These are phyloP conservation scores for Solanum virginianum DNA, from an alignment of 257 asterid genomes.

Conservation along the genomic window DNA sequence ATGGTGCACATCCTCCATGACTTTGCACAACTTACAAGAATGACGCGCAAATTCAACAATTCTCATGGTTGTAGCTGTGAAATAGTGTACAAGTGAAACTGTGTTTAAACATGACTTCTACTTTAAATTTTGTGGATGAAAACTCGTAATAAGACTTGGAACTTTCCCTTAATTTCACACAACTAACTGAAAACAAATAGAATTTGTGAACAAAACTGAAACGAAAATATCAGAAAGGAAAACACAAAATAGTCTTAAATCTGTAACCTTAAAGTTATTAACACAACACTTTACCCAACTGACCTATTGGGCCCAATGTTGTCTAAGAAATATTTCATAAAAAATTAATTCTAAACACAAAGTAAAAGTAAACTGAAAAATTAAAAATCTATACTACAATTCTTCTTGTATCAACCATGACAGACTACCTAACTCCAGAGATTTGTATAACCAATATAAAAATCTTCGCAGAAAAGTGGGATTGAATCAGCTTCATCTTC, in stretches of 20 bases:
- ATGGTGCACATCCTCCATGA: background rate
- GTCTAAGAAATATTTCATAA: too few species aligned
- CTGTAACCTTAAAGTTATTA: slow-evolving; percentile 19
- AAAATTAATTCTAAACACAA: too few species aligned
- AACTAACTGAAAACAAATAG: background rate
- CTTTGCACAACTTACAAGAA: background rate
- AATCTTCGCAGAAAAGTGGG: too few species aligned
- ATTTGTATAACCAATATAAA: too few species aligned
- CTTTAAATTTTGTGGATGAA: too few species aligned
- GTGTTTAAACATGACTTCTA: too few species aligned
- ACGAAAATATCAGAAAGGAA: background rate
- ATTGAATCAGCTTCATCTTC: too few species aligned
- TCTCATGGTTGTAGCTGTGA: background rate
- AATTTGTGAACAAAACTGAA: background rate
- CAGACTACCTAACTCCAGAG: too few species aligned
- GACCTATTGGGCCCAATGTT: background rate
- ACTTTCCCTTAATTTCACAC: background rate
- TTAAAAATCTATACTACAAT: too few species aligned
- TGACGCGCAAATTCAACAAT: background rate
- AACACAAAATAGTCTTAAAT: slow-evolving; percentile 8
- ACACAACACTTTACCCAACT: slow-evolving; percentile 19
- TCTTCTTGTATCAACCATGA: too few species aligned
- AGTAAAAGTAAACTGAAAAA: too few species aligned
- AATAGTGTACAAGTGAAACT: background rate
- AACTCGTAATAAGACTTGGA: too few species aligned